Evolutionary conservation across 441 rosid species (phyloP).

Genomic region (Adansonia gregorii): DNA sequence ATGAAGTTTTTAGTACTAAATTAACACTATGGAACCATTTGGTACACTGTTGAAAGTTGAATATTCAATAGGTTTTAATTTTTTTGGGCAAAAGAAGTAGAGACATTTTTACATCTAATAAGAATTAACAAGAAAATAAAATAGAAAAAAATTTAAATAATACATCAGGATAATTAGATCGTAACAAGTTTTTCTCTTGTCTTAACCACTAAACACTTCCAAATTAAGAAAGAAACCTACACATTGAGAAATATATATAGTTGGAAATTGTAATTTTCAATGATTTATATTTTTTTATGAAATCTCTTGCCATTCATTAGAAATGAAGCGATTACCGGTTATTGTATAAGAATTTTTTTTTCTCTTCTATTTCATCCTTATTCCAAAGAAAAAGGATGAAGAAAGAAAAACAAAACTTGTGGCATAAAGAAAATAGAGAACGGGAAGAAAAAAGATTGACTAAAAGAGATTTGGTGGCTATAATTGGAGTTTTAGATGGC

Average conservation of each 20-base stretch:
- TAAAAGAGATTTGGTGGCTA: not conserved
- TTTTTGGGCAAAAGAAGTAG: not conserved
- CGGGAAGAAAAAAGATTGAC: not conserved
- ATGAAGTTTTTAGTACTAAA: not conserved
- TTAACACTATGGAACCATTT: not conserved
- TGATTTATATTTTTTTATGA: not conserved
- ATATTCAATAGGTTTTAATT: not conserved
- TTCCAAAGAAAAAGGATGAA: not conserved
- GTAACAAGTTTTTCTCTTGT: not conserved
- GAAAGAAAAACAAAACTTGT: not conserved
- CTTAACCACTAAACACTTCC: not conserved
- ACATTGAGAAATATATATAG: not conserved
- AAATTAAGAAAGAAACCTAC: not conserved
- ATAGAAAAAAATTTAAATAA: not conserved
- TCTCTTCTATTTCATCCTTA: not conserved
- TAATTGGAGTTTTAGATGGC: not conserved
- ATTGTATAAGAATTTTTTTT: not conserved
- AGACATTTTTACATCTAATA: not conserved
- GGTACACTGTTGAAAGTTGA: constrained; percentile 8
- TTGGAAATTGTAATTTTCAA: not conserved
- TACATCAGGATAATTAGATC: not conserved
- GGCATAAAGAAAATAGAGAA: not conserved
- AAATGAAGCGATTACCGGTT: not conserved
- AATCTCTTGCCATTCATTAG: not conserved
- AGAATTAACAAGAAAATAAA: not conserved